These are phyloP conservation scores for Globisporangium emineosum DNA, from an alignment of 352 stramenopile genomes.

Conservation along the genomic window DNA sequence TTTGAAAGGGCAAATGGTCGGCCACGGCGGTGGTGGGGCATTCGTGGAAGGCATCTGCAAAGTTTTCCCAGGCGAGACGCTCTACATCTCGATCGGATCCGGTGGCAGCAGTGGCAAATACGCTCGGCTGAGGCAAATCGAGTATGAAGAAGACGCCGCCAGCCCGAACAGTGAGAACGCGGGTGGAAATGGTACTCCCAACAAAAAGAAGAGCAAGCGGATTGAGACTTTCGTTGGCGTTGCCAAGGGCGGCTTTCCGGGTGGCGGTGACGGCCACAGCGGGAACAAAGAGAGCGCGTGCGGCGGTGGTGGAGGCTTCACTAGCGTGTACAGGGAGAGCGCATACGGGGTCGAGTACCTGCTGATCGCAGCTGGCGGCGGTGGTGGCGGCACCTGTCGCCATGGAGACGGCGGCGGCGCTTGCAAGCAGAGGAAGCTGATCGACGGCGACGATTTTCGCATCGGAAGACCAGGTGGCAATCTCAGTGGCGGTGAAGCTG, in stretches of 20 bases:
- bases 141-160: constrained; percentile 18
- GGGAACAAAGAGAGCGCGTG: constrained; percentile 72
- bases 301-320: constrained; percentile 66
- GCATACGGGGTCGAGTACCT: constrained; percentile 69
- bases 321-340: constrained; percentile 61
- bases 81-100: constrained; percentile 56
- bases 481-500: constrained; percentile 36
- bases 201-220: constrained; percentile 20
- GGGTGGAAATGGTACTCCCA: not conserved
- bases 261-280: constrained; percentile 54
- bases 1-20: constrained; percentile 42
- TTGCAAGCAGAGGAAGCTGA: constrained; percentile 20
- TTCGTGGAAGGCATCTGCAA: constrained; percentile 59
- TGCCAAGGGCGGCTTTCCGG: constrained; percentile 40
- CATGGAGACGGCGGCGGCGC: constrained; percentile 43
- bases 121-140: constrained; percentile 36
- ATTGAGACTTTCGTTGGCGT: constrained; percentile 48
- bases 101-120: constrained; percentile 42
- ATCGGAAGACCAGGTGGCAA: constrained; percentile 47
- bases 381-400: constrained; percentile 67
- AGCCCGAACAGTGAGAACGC: constrained; percentile 3
- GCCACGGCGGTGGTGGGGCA: constrained; percentile 58
- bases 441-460: constrained; percentile 44
- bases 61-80: constrained; percentile 66
- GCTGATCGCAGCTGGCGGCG: constrained; percentile 58